Evolutionary conservation across 116 monocot species (phyloP).

Genomic region (Posidonia oceanica): DNA sequence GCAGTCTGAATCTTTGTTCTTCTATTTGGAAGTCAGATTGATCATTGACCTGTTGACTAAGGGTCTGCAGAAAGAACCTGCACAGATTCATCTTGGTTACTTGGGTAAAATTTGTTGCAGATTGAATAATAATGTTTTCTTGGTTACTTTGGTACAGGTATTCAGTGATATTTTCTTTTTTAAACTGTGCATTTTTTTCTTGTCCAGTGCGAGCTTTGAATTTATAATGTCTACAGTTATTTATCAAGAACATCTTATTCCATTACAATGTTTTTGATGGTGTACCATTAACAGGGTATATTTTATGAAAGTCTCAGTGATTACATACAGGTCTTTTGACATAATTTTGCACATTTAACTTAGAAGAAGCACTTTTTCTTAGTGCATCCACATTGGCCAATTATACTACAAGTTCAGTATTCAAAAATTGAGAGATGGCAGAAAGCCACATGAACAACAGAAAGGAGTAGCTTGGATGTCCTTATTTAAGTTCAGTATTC

Average conservation of each 20-base stretch:
- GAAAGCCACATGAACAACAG: too few relatives aligned
- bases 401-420: too few relatives aligned
- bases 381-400: too few relatives aligned
- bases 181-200: neutral
- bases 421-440: too few relatives aligned
- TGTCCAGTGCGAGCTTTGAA: neutral
- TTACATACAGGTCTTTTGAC: too few relatives aligned
- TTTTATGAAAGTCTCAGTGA: too few relatives aligned
- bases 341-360: too few relatives aligned
- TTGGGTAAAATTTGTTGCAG: conserved; percentile 23
- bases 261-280: too few relatives aligned
- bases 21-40: conserved; percentile 35
- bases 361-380: too few relatives aligned
- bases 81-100: conserved; percentile 71
- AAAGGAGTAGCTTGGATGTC: too few relatives aligned
- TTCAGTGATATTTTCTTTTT: neutral
- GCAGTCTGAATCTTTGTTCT: conserved; percentile 50
- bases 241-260: neutral
- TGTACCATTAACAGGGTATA: too few relatives aligned
- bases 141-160: neutral
- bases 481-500: too few relatives aligned
- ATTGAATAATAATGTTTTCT: conserved; percentile 8
- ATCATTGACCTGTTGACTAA: conserved; percentile 52
- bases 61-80: conserved; percentile 71
- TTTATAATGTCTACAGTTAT: neutral